These are phyloP conservation scores for Adansonia gregorii DNA, from an alignment of 441 rosid genomes.

Conservation along the genomic window DNA sequence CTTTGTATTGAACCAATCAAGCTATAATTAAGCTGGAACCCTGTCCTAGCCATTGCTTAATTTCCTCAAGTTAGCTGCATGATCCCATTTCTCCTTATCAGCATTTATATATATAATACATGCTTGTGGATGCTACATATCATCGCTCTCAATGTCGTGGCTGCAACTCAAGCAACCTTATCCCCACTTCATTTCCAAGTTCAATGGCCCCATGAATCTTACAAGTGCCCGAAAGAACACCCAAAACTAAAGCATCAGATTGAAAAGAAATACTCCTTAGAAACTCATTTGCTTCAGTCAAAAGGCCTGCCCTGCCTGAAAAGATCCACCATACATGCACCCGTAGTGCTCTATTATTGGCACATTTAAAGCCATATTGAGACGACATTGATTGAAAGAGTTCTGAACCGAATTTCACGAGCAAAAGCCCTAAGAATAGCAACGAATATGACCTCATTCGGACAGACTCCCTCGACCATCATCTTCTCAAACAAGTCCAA, in stretches of 20 bases:
- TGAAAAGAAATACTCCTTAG: conserved; percentile 49
- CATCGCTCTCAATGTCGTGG: conserved; percentile 51
- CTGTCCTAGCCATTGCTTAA: conserved; percentile 44
- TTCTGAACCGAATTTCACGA: conserved; percentile 53
- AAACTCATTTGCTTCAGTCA: conserved; percentile 54
- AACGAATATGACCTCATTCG: conserved; percentile 62
- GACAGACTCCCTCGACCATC: conserved; percentile 38
- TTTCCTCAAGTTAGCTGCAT: conserved; percentile 53
- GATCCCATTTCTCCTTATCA: conserved; percentile 48
- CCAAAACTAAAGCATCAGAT: neutral
- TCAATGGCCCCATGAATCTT: conserved; percentile 60
- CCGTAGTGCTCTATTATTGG: conserved; percentile 72
- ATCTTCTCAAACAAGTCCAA: conserved; percentile 60
- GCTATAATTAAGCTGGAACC: conserved; percentile 50
- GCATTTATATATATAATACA: conserved; percentile 41
- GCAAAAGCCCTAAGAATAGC: conserved; percentile 73
- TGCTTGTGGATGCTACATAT: conserved; percentile 48
- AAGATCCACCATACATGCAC: conserved; percentile 72
- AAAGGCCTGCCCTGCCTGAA: conserved; percentile 67
- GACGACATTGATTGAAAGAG: conserved; percentile 44
- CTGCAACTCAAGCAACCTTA: conserved; percentile 49
- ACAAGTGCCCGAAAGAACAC: conserved; percentile 38
- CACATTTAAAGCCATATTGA: conserved; percentile 39
- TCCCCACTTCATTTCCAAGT: conserved; percentile 53
- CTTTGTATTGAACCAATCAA: conserved; percentile 37